phyloP scores from a whole-genome alignment of 148 eudicot genomes.

The Spergularia marina region DNA sequence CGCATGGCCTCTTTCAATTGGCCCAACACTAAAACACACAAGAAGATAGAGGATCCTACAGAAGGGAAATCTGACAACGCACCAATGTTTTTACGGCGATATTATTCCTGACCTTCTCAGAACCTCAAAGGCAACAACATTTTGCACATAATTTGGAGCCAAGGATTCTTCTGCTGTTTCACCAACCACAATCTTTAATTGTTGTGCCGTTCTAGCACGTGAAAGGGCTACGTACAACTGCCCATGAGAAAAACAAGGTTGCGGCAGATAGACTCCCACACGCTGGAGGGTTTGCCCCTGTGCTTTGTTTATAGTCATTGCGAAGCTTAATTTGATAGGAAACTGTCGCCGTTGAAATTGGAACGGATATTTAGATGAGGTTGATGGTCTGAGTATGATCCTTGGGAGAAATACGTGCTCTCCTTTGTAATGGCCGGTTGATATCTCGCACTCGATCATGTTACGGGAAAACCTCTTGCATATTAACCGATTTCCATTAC shows the following conservation, averaged over 20 bases:
- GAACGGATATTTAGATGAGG: neutral
- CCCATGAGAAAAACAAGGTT: slow-evolving; percentile 9
- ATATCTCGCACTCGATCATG: neutral
- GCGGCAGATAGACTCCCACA: neutral
- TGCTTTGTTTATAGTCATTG: slow-evolving; percentile 16
- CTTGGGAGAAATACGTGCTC: neutral
- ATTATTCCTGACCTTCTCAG: too few relatives aligned
- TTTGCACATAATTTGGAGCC: too few relatives aligned
- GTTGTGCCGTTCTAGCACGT: neutral
- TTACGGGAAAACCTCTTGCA: neutral
- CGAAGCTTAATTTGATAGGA: slow-evolving; percentile 6
- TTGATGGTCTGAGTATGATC: neutral
- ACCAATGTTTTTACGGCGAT: too few relatives aligned
- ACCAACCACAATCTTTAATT: neutral
- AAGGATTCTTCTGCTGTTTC: too few relatives aligned
- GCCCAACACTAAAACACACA: too few relatives aligned
- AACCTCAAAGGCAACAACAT: too few relatives aligned
- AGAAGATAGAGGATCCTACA: accelerated
- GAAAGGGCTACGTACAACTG: slow-evolving; percentile 7
- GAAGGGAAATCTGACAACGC: too few relatives aligned
- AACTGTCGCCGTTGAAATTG: neutral
- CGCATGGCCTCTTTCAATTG: too few relatives aligned
- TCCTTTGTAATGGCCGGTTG: neutral
- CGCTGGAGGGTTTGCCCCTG: slow-evolving; percentile 5
- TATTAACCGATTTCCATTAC: neutral